Base-by-base conservation (phyloP, 1,139 yeast genomes). In the Nakaseomyces bracarensis region DNA sequence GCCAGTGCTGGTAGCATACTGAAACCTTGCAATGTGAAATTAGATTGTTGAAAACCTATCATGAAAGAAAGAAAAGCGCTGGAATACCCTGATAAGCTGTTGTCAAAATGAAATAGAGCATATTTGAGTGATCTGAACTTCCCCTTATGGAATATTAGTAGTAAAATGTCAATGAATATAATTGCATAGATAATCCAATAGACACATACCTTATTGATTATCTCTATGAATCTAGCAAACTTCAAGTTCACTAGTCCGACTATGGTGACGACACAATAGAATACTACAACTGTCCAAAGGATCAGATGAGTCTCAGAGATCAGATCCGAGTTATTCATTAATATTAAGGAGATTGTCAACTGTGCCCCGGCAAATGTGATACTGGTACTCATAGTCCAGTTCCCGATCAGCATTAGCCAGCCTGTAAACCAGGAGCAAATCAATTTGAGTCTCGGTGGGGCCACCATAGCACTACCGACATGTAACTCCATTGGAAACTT, bases 1-100 rank as follows among this genome's bases (percentile, higher is more conserved):
- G 87, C 77, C 69, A 84, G 74, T 6, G 91, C 80, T 14, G 86
- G 84, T 21, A 85, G 68, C 74, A 84, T 79, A 21, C 91, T 91
- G 58, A 81, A 84, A 0, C 94, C 94, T 46, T 84, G 83, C 54
- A 83, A 68, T 20, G 91, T 82, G 60, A 82, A 82, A 34, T 83
- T 79, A 0, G 89, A 77, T 51, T 84, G 82, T 57, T 82, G 89
- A 43, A 84, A 71, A 0, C 93, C 93, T 31, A 83, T 75, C 42
- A 81, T 64, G 47, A 82, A 82, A 1, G 89, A 85, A 46, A 82
- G 52, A 1, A 72, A 68, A 40, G 69, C 74, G 15, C 57, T 52
- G 1, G 83, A 78, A 81, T 86, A 82, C 2, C 89, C 89, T 2
- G 85, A 78, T 41, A 85, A 62, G 6, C 79, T 65, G 42, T 80